Percentiles rank a stretch among this genome's conserved stretches.
Evolutionary conservation across 345 rosid genomes (phyloP).

Genomic region (Reutealis trisperma): DNA sequence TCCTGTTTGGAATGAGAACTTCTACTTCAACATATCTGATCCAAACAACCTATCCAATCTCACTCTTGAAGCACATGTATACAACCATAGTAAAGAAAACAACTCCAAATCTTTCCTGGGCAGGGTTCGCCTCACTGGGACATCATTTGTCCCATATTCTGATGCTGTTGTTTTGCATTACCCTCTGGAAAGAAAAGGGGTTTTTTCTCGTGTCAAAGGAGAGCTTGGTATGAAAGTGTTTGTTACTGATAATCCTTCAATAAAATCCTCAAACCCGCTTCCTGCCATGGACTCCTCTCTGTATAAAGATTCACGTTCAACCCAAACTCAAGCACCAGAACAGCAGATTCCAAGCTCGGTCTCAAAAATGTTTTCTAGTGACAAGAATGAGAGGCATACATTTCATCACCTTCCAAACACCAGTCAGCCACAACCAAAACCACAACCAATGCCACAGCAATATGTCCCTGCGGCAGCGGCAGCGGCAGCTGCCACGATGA

Average conservation of each 20-base stretch:
- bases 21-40: conserved; percentile 80
- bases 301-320: conserved; percentile 32
- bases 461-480: conserved; percentile 23
- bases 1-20: conserved; percentile 84
- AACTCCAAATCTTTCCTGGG: conserved; percentile 61
- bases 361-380: conserved; percentile 22
- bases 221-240: conserved; percentile 80
- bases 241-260: conserved; percentile 60
- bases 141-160: conserved; percentile 68
- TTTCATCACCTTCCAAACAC: conserved; percentile 51
- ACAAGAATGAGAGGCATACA: conserved; percentile 38
- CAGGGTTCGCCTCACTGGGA: conserved; percentile 67
- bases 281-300: conserved; percentile 51
- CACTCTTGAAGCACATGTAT: conserved; percentile 65
- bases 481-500: conserved; percentile 24
- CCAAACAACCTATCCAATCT: conserved; percentile 55
- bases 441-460: conserved; percentile 31
- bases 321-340: conserved; percentile 29
- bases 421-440: conserved; percentile 22
- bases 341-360: conserved; percentile 16
- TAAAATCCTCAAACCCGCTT: conserved; percentile 47
- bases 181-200: conserved; percentile 66
- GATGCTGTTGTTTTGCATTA: conserved; percentile 77
- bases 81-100: conserved; percentile 40
- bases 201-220: conserved; percentile 65